These are phyloP conservation scores for Rubia peregrina DNA, from an alignment of 305 asterid genomes.

Conservation along the genomic window DNA sequence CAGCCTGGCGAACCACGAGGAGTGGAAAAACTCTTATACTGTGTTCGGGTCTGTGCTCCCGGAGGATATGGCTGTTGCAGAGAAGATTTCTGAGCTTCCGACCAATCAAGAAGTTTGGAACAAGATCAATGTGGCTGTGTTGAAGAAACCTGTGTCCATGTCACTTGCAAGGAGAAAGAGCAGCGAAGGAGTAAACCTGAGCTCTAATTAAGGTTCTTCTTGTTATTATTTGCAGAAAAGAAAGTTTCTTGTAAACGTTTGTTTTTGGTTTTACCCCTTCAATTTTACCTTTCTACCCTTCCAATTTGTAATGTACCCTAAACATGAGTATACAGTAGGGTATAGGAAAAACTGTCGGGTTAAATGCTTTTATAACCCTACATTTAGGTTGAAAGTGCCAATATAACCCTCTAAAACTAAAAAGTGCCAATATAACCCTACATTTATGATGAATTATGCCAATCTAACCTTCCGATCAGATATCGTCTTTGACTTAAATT, in stretches of 20 bases:
- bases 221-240: background rate
- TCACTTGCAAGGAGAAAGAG: slow-evolving; percentile 41
- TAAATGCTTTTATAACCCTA: no score
- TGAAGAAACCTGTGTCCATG: slow-evolving; percentile 54
- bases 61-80: slow-evolving; percentile 78
- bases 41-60: slow-evolving; percentile 73
- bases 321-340: background rate
- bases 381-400: no score
- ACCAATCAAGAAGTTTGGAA: slow-evolving; percentile 70
- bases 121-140: slow-evolving; percentile 56
- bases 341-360: background rate
- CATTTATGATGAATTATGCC: no score
- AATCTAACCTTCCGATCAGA: no score
- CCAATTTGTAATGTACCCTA: background rate
- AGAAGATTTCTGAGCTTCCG: slow-evolving; percentile 68
- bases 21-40: slow-evolving; percentile 69
- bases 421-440: no score
- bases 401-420: no score
- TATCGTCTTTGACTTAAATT: no score
- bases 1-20: slow-evolving; percentile 80
- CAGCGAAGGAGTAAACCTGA: slow-evolving; percentile 26
- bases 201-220: slow-evolving; percentile 3
- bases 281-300: background rate
- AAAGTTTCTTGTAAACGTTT: background rate
- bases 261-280: background rate